phyloP scores from a whole-genome alignment of 345 rosid genomes.

The Heritiera littoralis region DNA sequence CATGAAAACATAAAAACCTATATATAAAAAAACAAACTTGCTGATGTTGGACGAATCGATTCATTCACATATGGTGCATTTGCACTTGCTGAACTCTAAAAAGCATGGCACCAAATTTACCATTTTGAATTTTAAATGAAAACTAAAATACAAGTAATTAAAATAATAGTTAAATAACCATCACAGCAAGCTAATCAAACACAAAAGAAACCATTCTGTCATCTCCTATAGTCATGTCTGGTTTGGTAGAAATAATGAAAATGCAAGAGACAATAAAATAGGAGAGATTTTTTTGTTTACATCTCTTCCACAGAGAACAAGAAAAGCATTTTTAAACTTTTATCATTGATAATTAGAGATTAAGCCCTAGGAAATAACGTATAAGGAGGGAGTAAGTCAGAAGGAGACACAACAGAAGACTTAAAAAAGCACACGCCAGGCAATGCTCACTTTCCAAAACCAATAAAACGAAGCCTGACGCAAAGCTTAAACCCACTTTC shows the following conservation, averaged over 20 bases:
- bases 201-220: background rate
- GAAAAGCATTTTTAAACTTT: background rate
- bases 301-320: background rate
- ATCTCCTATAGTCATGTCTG: background rate
- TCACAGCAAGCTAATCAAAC: background rate
- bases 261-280: background rate
- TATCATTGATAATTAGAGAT: background rate
- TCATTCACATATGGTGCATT: background rate
- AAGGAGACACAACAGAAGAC: background rate
- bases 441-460: constrained; percentile 2
- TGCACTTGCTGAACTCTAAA: background rate
- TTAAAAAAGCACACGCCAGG: constrained; percentile 23
- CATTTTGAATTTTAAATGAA: background rate
- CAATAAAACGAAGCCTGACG: constrained; percentile 1
- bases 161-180: background rate
- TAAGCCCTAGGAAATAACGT: background rate
- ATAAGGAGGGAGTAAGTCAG: background rate
- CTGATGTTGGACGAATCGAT: background rate
- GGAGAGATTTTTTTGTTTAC: background rate
- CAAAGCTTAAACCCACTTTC: background rate
- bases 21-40: background rate
- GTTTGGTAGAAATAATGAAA: background rate
- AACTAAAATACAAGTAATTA: background rate
- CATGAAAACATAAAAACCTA: background rate
- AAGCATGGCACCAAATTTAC: background rate